These are phyloP conservation scores for Globisporangium nagaii DNA, from an alignment of 352 stramenopile genomes.

Conservation along the genomic window DNA sequence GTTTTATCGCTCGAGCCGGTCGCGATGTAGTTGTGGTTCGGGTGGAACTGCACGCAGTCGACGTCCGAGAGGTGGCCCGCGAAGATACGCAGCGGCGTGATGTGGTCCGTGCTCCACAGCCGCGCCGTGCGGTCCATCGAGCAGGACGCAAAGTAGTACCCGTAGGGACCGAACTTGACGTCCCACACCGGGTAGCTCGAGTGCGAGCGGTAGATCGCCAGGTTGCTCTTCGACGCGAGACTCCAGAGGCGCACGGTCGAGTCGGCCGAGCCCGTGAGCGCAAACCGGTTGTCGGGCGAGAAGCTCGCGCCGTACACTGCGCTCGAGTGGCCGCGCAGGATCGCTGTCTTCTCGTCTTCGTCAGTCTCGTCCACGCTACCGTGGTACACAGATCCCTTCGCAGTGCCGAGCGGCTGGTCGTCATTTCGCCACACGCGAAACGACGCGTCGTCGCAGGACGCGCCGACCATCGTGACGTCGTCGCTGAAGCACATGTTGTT, in stretches of 20 bases:
- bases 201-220: slow-evolving; percentile 74
- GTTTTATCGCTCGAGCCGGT: slow-evolving; percentile 94
- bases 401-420: slow-evolving; percentile 63
- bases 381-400: slow-evolving; percentile 56
- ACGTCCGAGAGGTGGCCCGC: slow-evolving; percentile 91
- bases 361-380: slow-evolving; percentile 40
- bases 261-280: slow-evolving; percentile 75
- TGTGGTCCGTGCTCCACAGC: slow-evolving; percentile 92
- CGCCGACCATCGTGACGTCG: slow-evolving; percentile 70
- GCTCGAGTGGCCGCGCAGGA: slow-evolving; percentile 68
- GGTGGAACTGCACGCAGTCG: slow-evolving; percentile 90
- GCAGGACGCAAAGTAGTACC: slow-evolving; percentile 95
- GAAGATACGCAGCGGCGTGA: slow-evolving; percentile 90
- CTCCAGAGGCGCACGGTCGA: slow-evolving; percentile 84
- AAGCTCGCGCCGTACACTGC: slow-evolving; percentile 85
- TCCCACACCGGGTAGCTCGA: slow-evolving; percentile 87
- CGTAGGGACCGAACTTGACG: slow-evolving; percentile 83
- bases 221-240: slow-evolving; percentile 71
- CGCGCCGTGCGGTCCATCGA: slow-evolving; percentile 91
- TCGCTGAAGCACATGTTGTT: slow-evolving; percentile 84
- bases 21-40: slow-evolving; percentile 95
- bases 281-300: slow-evolving; percentile 82
- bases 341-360: slow-evolving; percentile 62
- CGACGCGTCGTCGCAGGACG: slow-evolving; percentile 62
- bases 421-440: slow-evolving; percentile 84